Base-by-base conservation (phyloP, 129 eudicot species). In the Sambucus nigra region DNA sequence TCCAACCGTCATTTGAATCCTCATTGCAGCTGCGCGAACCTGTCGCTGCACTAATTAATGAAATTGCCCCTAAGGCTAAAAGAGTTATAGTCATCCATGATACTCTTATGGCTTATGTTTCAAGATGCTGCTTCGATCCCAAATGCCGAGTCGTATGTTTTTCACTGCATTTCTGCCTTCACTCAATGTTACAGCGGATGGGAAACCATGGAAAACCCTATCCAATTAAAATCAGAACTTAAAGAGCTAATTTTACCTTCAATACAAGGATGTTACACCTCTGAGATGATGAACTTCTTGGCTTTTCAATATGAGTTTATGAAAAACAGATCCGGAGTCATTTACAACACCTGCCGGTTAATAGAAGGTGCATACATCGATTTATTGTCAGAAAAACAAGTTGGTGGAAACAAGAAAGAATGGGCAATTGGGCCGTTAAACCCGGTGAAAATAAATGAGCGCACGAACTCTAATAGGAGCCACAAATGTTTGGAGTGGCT, bases 351-450 rank as follows among this genome's bases (percentile, higher is more conserved):
- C 0, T 51, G 72, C 1, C 45, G 78, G 31, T 32, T 38, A 19
- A 53, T 79, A 0, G 96, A 87, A 42, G 94, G 66, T 6, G 10
- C 19, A 2, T 87, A 47, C 42, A 50, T 78, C 7, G 80, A 87
- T 44, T 25, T 52, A 0, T 41, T 87, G 0, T 73, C 59, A 24
- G 65, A 57, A 26, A 61, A 49, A 0, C 57, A 69, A 41, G 48
- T 35, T 5, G 16, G n/a, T 4, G 72, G 64, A 5, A 69, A 56
- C 7, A 50, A 40, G 17, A 74, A 67, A 5, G 50, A 44, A 12
- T 88, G 80, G 78, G 94, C 82, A 1, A 53, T 83, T 0, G 94
- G 96, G 23, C 96, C 94, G 6, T 74, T 87, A 23, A 73, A 76
- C 54, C 87, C 71, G 3, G 72, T 75, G 41, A n/a, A n/a, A n/a